Base-by-base conservation (phyloP, 176 grass and related monocot genomes). In the Panicum miliaceum region DNA sequence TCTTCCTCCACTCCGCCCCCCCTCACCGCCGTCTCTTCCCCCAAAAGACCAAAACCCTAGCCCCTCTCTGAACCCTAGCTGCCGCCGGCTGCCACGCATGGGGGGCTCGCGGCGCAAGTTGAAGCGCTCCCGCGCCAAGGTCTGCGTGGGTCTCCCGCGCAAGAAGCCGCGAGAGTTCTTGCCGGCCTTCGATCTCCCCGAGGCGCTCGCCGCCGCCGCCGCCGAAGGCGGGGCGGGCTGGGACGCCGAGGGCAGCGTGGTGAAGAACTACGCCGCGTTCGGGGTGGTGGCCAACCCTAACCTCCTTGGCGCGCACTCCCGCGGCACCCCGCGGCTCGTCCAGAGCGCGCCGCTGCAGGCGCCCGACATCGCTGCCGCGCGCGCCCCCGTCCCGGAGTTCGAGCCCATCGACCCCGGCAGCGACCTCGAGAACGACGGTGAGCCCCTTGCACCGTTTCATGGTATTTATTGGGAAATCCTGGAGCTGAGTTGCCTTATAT, bases 211-310 rank as follows among this genome's bases (percentile, higher is more conserved):
- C 35, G 92, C 92, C 40, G 92, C 92, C 34, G 92, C 94, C 45
- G 88, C 73, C 51, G 68, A 47, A 1, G 87, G 38, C 43, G 71
- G 75, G 53, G 58, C 1, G 45, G 45, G 58, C 54, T 98, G 96
- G 96, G 89, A 98, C 81, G 35, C 71, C n/a, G 89, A 93, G 70
- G 96, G 92, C 6, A 98, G 77, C 63, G 96, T 98, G 8, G 89
- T 98, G 37, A 90, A 88, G 83, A 98, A 98, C 87, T 98, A 98
- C 81, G 78, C 79, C 4, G 57, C 96, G 3, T 98, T 98, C 76
- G 93, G 96, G 34, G 89, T 98, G 22, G 91, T 98, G 25, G 73
- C 93, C 15, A 98, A 98, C 83, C 96, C 96, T 1, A 98, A 98
- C 73, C 32, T 95, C 13, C 85, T 92, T 51, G 88, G 96, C 27